Base-by-base conservation (phyloP, 1,284 basidiomycete species). In the Serendipita sp. region DNA sequence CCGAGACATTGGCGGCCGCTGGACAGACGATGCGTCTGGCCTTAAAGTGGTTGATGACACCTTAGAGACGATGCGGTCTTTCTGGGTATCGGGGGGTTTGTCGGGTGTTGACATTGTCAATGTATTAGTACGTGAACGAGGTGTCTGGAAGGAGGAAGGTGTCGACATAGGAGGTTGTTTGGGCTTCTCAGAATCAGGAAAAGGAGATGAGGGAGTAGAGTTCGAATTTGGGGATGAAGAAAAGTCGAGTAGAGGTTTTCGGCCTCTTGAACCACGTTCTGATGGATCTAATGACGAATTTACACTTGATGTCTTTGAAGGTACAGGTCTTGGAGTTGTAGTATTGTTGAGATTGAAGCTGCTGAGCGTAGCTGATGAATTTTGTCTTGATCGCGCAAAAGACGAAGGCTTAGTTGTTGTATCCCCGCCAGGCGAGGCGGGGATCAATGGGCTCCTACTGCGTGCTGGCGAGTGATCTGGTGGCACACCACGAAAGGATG, bases 1-100 rank as follows among this genome's bases (percentile, higher is more conserved):
- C 42, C 67, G 68, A 26, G 15, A 10, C 10, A 58, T 26, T n/a
- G 22, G 53, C 15, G 12, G 15, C 15, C 49, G 49, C 49, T 53
- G 49, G 6, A 58, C 32, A n/a, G 53, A 12, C 22, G 53, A 26
- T 10, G 53, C 15, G 6, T 10, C 29, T 26, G 53, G 53, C 8
- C 53, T 49, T n/a, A 29, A 49, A 8, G 5, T 17, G 8, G 8
- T 29, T 29, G 45, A 49, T 6, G 45, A 17, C 8, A 6, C n/a
- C n/a, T 5, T 49, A 1, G 6, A 5, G 2, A 29, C 17, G 5
- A 8, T 29, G 45, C 45, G 45, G n/a, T 17, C 45, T 10, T n/a
- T 17, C 8, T 8, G 45, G 8, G 45, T n/a, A 17, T 17, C 29
- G 12, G 12, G 12, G 2, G 38, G 1, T 6, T 13, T 38, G 38